Evolutionary conservation across 495 filamentous ascomycete genomes (phyloP).

Genomic region (Tetracladium marchalianum): DNA sequence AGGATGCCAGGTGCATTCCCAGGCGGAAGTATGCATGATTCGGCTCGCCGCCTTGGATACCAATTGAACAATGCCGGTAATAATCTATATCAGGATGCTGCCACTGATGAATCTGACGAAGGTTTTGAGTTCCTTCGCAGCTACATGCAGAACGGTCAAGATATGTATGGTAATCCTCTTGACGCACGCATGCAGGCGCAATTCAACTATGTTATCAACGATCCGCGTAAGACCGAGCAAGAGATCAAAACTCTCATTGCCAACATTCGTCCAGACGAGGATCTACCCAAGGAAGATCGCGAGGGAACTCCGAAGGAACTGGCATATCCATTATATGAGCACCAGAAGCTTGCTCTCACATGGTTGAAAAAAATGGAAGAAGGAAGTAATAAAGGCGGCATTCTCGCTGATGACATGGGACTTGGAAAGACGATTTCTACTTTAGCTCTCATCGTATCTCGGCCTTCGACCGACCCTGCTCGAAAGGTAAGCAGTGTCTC

Average conservation of each 20-base stretch:
- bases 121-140: too few species aligned
- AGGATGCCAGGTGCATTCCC: not conserved
- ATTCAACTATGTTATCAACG: conserved; percentile 32
- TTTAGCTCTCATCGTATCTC: conserved; percentile 71
- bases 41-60: not conserved
- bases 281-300: conserved; percentile 51
- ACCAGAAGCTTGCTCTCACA: conserved; percentile 72
- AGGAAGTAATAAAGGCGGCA: conserved; percentile 67
- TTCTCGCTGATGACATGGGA: conserved; percentile 91
- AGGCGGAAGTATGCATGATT: not conserved
- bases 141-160: too few species aligned
- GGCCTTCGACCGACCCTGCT: conserved; percentile 48
- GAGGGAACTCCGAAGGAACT: conserved; percentile 69
- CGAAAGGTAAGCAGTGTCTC: conserved; percentile 27
- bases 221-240: conserved; percentile 47
- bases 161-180: not conserved
- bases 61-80: not conserved
- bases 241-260: conserved; percentile 60
- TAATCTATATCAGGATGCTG: too few species aligned
- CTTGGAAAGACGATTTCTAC: conserved; percentile 91
- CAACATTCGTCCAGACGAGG: conserved; percentile 66
- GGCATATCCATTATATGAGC: conserved; percentile 61
- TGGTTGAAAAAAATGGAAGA: conserved; percentile 83
- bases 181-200: conserved; percentile 19
- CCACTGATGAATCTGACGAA: too few species aligned